Evolutionary conservation across 1,284 basidiomycete species (phyloP), one percentile per base, ranked within the genome.

Genomic region (Sphagnurus paluster): DNA sequence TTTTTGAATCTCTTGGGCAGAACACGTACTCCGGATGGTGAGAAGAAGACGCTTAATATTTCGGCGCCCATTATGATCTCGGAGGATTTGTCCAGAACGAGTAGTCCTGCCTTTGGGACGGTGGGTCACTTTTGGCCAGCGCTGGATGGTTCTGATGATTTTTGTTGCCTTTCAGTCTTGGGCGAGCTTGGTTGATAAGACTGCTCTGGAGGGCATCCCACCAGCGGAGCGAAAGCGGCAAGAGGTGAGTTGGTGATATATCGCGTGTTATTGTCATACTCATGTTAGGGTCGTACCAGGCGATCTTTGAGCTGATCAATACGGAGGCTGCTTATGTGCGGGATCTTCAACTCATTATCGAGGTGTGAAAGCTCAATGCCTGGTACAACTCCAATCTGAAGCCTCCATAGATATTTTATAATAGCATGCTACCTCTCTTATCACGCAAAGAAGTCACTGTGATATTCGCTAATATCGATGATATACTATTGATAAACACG

Each of bases 391-490:
- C 20, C 6, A 2, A 4, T 9, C 6, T 13, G 24, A 32, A 14
- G 19, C 21, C 3, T 28, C 39, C 9, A 29, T 40, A 71, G 67
- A 67, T 89, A 11, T 98, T 96, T 68, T 97, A 94, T 69, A 83
- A 84, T 1, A 82, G 79, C 49, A 72, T 97, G 66, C 68, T 95
- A 38, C 68, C 78, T 0, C 60, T 90, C 17, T 70, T 98, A n/a
- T 85, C 89, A 11, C 74, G 76, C 44, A 91, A 91, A 61, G 90
- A 89, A 2, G 76, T 86, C 13, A 84, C 79, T 0, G 89, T 89
- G 37, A 85, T 98, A 24, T 98, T 98, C 61, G 90, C 90, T 11
- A 98, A 98, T 57, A 77, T 98, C 21, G 94, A 98, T 60, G 93
- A 95, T 55, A 86, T 96, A 44, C 72, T 96, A 6, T 69, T 96